These are phyloP conservation scores for Logfia minima DNA, from an alignment of 129 eudicot species.

Conservation along the genomic window DNA sequence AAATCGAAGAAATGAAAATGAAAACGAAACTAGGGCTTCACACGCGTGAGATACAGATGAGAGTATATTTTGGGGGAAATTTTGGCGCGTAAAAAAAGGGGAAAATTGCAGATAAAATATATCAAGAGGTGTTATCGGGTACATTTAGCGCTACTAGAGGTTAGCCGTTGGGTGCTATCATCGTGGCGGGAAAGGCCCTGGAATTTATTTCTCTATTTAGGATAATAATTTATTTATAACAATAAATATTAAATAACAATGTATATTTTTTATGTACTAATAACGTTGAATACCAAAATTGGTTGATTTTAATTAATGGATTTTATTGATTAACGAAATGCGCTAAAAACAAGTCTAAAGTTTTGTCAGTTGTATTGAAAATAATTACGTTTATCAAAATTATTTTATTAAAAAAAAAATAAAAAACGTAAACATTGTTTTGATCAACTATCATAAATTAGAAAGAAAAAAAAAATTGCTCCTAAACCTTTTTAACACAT, in stretches of 20 bases:
- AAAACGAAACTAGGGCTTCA: slow-evolving; percentile 30
- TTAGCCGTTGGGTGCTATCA: slow-evolving; percentile 19
- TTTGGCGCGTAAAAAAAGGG: slow-evolving; percentile 29
- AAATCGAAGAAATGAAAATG: slow-evolving; percentile 12
- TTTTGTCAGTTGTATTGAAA: background rate
- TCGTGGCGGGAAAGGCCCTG: too few species aligned
- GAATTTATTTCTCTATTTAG: too few species aligned
- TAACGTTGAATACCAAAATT: too few species aligned
- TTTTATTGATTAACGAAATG: background rate
- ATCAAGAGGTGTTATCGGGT: slow-evolving; percentile 3
- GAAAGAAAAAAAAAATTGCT: background rate
- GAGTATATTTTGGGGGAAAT: slow-evolving; percentile 21
- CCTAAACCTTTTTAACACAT: background rate
- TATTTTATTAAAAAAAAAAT: too few species aligned
- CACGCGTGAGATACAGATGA: slow-evolving; percentile 31
- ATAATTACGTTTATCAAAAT: background rate
- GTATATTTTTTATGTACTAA: too few species aligned
- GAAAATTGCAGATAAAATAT: slow-evolving; percentile 7
- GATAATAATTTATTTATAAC: too few species aligned
- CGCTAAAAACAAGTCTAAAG: background rate
- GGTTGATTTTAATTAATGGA: too few species aligned
- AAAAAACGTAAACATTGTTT: background rate
- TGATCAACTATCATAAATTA: background rate
- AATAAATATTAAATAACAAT: too few species aligned
- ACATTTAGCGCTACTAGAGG: slow-evolving; percentile 24